Percentiles rank a stretch among this genome's conserved stretches.
These are phyloP conservation scores for Aspergillus olivimuriae DNA, from an alignment of 495 filamentous ascomycete species.

Conservation along the genomic window DNA sequence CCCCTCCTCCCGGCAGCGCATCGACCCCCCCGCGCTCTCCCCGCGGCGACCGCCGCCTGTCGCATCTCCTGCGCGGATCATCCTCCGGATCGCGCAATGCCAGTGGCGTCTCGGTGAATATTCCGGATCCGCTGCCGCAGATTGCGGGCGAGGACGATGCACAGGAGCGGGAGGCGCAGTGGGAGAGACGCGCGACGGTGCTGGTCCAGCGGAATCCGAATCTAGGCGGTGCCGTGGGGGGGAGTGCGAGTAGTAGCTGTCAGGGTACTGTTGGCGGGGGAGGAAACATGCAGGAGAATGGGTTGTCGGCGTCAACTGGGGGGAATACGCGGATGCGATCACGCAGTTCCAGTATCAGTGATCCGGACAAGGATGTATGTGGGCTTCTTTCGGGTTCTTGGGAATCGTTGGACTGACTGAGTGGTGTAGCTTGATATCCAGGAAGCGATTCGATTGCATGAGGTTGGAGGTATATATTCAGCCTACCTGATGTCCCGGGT, in stretches of 20 bases:
- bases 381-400: not conserved
- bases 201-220: slow-evolving; percentile 62
- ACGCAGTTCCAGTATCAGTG: slow-evolving; percentile 34
- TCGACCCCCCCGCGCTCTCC: slow-evolving; percentile 18
- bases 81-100: slow-evolving; percentile 48
- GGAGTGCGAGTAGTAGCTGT: slow-evolving; percentile 1
- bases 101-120: slow-evolving; percentile 69
- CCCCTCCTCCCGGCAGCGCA: no score
- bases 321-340: slow-evolving; percentile 10
- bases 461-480: slow-evolving; percentile 54
- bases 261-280: not conserved
- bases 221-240: slow-evolving; percentile 17
- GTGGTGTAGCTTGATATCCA: slow-evolving; percentile 71
- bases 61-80: slow-evolving; percentile 63
- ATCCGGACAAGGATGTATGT: slow-evolving; percentile 40
- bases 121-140: slow-evolving; percentile 76
- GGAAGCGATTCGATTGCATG: slow-evolving; percentile 92
- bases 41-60: slow-evolving; percentile 48
- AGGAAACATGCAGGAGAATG: not conserved
- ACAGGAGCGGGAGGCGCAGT: slow-evolving; percentile 52
- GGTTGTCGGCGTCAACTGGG: not conserved
- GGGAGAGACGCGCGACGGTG: slow-evolving; percentile 87
- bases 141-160: slow-evolving; percentile 42
- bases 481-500: no score
- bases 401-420: not conserved